Evolutionary conservation across 1,284 basidiomycete species (phyloP).

Genomic region (Limonomyces culmigenus): DNA sequence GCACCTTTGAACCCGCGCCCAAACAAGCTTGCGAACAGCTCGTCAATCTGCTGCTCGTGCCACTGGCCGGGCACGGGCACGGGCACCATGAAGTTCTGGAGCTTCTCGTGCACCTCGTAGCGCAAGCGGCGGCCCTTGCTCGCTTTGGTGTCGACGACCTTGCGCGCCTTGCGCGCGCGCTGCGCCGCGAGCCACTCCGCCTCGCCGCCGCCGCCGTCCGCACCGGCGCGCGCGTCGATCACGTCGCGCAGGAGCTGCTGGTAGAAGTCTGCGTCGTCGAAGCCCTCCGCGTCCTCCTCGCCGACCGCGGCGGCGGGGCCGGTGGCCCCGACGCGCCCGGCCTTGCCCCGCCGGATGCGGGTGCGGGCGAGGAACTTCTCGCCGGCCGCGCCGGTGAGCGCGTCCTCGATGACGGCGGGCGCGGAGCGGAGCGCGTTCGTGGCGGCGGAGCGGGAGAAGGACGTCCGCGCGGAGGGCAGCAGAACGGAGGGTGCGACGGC

Average conservation of each 20-base stretch:
- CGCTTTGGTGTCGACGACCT: conserved; percentile 78
- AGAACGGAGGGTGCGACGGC: conserved; percentile 66
- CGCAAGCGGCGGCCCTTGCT: conserved; percentile 68
- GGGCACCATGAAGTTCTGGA: conserved; percentile 90
- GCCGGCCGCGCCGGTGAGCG: neutral
- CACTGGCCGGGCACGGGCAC: conserved; percentile 49
- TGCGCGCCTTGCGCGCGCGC: neutral
- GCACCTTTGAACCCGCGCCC: conserved; percentile 62
- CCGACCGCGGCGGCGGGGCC: conserved; percentile 25
- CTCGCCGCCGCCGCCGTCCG: conserved; percentile 27
- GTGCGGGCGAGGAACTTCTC: too few relatives aligned
- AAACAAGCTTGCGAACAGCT: conserved; percentile 74
- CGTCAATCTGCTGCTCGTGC: conserved; percentile 90
- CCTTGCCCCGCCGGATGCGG: neutral
- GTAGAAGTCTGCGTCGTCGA: conserved; percentile 87
- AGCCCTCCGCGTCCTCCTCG: conserved; percentile 35
- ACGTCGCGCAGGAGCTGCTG: conserved; percentile 79
- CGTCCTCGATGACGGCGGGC: conserved; percentile 32
- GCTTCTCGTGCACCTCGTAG: conserved; percentile 85
- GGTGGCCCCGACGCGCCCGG: conserved; percentile 20
- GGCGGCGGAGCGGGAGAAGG: neutral
- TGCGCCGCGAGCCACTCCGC: conserved; percentile 24
- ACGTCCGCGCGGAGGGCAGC: conserved; percentile 26
- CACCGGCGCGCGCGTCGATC: conserved; percentile 50
- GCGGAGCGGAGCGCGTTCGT: neutral